Base-by-base conservation (phyloP, 2,329 filamentous ascomycete genomes). In the Clarireedia sp. region DNA sequence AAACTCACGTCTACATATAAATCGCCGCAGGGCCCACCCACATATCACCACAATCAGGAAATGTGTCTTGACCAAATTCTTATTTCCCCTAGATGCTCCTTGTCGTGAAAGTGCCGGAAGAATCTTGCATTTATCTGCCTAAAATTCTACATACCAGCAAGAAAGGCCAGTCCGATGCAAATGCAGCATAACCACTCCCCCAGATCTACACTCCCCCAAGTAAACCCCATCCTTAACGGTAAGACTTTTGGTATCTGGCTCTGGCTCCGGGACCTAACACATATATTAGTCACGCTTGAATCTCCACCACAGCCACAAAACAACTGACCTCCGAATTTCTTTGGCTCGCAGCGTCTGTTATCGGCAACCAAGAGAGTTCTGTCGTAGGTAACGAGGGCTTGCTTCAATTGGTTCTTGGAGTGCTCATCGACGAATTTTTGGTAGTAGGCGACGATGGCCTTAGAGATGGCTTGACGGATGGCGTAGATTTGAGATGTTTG, bases 391-490 rank as follows among this genome's bases (percentile, higher is more conserved):
- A 92, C 89, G 69, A 99, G 86, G 68, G 89, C 89, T 79, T 92
- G 87, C 90, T 97, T 99, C 73, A 99, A 85, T 79, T 90, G 83
- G 86, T 97, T 96, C 89, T 99, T 99, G 81, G 88, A 90, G 88
- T 97, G 91, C 88, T 99, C 94, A 74, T 99, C 94, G 78, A 97
- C 90, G 81, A 86, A 99, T 85, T 99, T 96, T 82, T 96, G 92
- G 88, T 96, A 97, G 87, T 96, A 96, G 77, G 90, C 87, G 72
- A 95, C 86, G 74, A 95, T 89, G 71, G 87, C 87, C 86, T 97
- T 99, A 81, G 91, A 86, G 74, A 99, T 97, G 71, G 94, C 92
- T 82, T 99, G 94, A 71, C 94, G 90, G 82, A 97, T 90, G 75
- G 94, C 94, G 79, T 97, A 96, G 78, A 96, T 83, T 78, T 96